These are phyloP conservation scores for Teratosphaeria zuluensis DNA, from an alignment of 2,329 filamentous ascomycete species.

Conservation along the genomic window DNA sequence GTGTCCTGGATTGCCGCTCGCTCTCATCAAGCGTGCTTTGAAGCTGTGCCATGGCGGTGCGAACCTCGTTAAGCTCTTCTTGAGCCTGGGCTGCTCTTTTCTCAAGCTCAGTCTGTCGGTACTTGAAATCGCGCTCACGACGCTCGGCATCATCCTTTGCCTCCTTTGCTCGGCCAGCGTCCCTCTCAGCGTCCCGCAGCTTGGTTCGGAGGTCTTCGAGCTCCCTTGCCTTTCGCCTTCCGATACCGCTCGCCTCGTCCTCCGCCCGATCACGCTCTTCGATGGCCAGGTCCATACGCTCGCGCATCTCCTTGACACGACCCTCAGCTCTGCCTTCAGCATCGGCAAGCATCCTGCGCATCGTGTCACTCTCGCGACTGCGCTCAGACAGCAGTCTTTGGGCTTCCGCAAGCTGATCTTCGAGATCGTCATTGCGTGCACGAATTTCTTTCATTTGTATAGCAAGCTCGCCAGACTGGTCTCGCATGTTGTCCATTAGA, in stretches of 20 bases:
- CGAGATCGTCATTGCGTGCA: constrained; percentile 70
- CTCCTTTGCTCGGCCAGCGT: constrained; percentile 58
- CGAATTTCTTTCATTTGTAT: constrained; percentile 87
- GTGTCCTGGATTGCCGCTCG: constrained; percentile 72
- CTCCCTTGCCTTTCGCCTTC: constrained; percentile 68
- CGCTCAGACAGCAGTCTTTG: constrained; percentile 79
- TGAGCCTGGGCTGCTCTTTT: constrained; percentile 56
- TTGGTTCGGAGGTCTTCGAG: constrained; percentile 74
- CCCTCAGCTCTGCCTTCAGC: constrained; percentile 73
- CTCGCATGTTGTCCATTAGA: constrained; percentile 82
- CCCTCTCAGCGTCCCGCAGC: constrained; percentile 71
- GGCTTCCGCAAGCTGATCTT: constrained; percentile 85
- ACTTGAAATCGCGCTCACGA: constrained; percentile 64
- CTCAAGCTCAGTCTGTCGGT: constrained; percentile 67
- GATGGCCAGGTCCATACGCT: constrained; percentile 78
- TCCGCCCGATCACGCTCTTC: constrained; percentile 90
- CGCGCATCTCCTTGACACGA: constrained; percentile 79
- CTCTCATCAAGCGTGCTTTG: constrained; percentile 75
- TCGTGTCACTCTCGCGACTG: constrained; percentile 85
- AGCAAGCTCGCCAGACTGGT: constrained; percentile 78
- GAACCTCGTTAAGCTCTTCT: constrained; percentile 66
- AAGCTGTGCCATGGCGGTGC: constrained; percentile 65
- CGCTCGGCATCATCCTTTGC: constrained; percentile 72
- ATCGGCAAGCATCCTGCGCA: constrained; percentile 79
- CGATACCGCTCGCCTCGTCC: constrained; percentile 73